Evolutionary conservation across 2,329 filamentous ascomycete genomes (phyloP), one percentile per base, ranked within the genome.

Genomic region (Bipolaris bicolor): DNA sequence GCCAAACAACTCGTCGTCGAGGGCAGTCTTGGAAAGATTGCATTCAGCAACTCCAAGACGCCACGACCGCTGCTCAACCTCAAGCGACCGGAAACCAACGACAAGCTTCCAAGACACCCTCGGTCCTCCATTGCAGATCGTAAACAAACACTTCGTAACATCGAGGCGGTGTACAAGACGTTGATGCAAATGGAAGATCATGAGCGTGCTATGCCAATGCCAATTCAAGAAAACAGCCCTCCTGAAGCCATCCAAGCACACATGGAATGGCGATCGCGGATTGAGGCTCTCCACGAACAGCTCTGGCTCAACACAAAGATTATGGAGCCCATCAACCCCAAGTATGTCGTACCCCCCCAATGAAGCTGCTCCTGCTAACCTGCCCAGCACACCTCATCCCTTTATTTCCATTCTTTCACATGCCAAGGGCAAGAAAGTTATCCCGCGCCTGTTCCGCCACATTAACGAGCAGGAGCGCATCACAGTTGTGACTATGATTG

Each of bases 11-110:
- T 99, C 7, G 93, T 98, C 18, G 94, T 99, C 57, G 94, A 97
- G 73, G 95, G 95, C 24, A 97, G 92, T 71, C 80, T 99, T 48
- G 95, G 95, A 64, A 99, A 98, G 81, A 99, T 99, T 56, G 96
- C 94, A 0, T 99, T 98, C 80, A 97, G 94, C 82, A 99, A 99
- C 71, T 92, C 95, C 46, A 99, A 98, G 82, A 97, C 95, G 0
- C 95, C 95, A 0, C 95, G 96, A 77, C 92, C 94, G 15, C 82
- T 98, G 55, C 87, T 99, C 48, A 99, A 96, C 75, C 93, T 99
- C 80, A 98, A 97, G 82, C 90, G 93, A 31, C 83, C 86, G 18
- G 93, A 97, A 49, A 88, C 83, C 63, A 81, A 81, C 39, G 85
- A 87, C 43, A 72, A 78, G 55, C 62, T 65, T 16, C 62, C 62